A percentile compares a stretch with the other conserved stretches of the same genome.
Conservation (phyloP, 306 rosid species). For the Cicer cuneatum region DNA sequence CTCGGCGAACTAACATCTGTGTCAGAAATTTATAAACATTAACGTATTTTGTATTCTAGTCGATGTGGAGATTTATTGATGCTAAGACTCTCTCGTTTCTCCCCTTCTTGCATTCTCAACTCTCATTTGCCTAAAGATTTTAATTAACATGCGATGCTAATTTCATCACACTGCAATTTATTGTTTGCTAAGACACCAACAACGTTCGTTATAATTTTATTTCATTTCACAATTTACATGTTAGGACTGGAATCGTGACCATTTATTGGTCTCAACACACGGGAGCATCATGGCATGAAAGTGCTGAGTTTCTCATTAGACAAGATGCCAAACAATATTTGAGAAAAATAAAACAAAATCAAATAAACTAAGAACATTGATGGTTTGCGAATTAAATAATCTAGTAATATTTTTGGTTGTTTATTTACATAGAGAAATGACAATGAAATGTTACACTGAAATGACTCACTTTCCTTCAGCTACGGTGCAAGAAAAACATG, state of each 20-base stretch:
- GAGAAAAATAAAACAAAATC: too few relatives aligned
- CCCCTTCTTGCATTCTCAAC: too few relatives aligned
- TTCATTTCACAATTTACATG: too few relatives aligned
- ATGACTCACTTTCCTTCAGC: neutral
- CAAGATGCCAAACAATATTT: neutral
- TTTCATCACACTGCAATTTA: too few relatives aligned
- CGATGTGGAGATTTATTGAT: neutral
- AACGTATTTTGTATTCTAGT: neutral
- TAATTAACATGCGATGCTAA: too few relatives aligned
- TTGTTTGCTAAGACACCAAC: too few relatives aligned
- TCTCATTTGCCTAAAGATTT: too few relatives aligned
- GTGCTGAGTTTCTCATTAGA: neutral
- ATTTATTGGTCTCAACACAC: too few relatives aligned
- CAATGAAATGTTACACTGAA: neutral
- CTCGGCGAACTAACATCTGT: neutral
- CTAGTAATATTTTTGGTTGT: neutral
- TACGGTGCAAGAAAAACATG: conserved; percentile 3
- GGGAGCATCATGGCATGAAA: neutral
- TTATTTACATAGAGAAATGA: conserved; percentile 12
- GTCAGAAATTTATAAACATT: neutral
- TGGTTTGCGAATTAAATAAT: too few relatives aligned
- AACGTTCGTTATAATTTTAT: too few relatives aligned
- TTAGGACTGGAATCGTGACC: too few relatives aligned
- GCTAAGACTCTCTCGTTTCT: neutral
- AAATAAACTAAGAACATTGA: too few relatives aligned